Evolutionary conservation across 768 basidiomycete species (phyloP), one percentile per base, ranked within the genome.

Genomic region (Pholiota conissans): DNA sequence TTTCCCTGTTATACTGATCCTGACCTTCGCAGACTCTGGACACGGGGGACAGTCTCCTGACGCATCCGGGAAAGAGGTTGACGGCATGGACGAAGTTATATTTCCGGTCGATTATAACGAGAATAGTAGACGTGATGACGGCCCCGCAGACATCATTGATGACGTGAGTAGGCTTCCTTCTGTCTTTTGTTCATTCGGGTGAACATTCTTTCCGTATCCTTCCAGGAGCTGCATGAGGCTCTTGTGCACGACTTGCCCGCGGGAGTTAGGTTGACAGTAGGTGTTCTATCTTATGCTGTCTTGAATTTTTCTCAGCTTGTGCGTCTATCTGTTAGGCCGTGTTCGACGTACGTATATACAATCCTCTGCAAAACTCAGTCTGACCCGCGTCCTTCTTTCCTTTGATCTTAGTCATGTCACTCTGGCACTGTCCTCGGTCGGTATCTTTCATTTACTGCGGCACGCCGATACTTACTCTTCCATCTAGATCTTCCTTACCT

Each of bases 1-100:
- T 18, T 24, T 34, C 7, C 18, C 11, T n/a, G 34, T 18, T 40
- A n/a, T 27, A 7, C 27, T 26, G n/a, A n/a, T n/a, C n/a, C n/a
- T n/a, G n/a, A n/a, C n/a, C n/a, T 26, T 16, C 39, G 7, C 53
- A 91, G 90, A 93, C 73, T 96, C 95, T 1, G 96, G 95, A 1
- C 95, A 98, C 63, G 96, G 97, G 20, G 96, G 95, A 6, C 95
- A 95, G 67, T 85, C 87, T 2, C 79, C 80, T 47, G 94, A 96
- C 72, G 62, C 71, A 0, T 79, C 90, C 58, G 91, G 90, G 1
- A 87, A 90, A 60, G 88, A 95, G 70, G 72, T 76, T 0, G 89
- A 91, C 66, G 94, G 93, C 3, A 82, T 76, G 59, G 92, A 94
- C 59, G 92, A 94, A 77, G 83, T 87, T 18, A 95, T 98, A 63